Base-by-base conservation (phyloP, 1,284 basidiomycete species). In the Moesziomyces antarcticus region DNA sequence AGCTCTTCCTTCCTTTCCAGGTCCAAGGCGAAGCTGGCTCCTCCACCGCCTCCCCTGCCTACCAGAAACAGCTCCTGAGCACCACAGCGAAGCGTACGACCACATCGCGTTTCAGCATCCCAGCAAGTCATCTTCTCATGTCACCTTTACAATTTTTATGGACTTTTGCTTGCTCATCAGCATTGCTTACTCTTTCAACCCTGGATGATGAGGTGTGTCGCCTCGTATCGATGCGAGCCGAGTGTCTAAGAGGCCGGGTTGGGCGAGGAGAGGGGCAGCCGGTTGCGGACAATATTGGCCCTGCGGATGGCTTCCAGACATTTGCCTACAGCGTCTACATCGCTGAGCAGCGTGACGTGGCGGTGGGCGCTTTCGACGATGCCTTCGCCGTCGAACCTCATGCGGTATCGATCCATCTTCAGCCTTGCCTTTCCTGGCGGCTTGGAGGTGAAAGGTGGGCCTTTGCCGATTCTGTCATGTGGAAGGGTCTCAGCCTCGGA, bases 331-430 rank as follows among this genome's bases (percentile, higher is more conserved):
- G 52, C 64, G 35, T 73, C 70, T 5, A 83, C 56, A 27, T 83
- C 82, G 44, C 72, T 75, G 4, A 83, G 44, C 47, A 83, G 47
- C 9, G 70, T 73, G 1, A 83, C 80, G 43, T 83, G 82, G 5
- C 82, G 61, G 48, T 81, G 67, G 16, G 37, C 21, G 21, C 68
- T 77, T 53, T 83, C 79, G 3, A 81, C 78, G 2, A 75, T 61
- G 1, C 80, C 81, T 45, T 70, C 20, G 3, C 65, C 71, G 11
- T 73, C 61, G 21, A 73, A 60, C 2, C 45, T 50, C 51, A 73
- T 60, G 9, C 13, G 27, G 46, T 60, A 63, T 14, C 54, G 21
- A 37, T 71, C 68, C 16, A 71, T 16, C 30, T 64, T 71, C 5
- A 58, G 24, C 50, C 46, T 73, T 10, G 35, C 65, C 44, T 69